Conservation (phyloP, 176 grass and related monocot genomes). For the Sorghum bicolor region Sorghum_bicolor_NCBIv3 NC_012877.2:3568001-3568500, state of each 20-base stretch:
- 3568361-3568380: too few species aligned
- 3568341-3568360: too few species aligned
- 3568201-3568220: not conserved
- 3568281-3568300: too few species aligned
- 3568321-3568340: too few species aligned
- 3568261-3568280: not conserved
- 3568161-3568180: not conserved
- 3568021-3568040: too few species aligned
- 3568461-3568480: too few species aligned
- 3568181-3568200: not conserved
- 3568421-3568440: too few species aligned
- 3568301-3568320: not conserved
- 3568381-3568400: too few species aligned
- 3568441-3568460: too few species aligned
- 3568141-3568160: not conserved
- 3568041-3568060: not conserved
- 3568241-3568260: not conserved
- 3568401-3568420: too few species aligned
- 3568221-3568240: not conserved
- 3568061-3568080: not conserved
- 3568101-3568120: not conserved
- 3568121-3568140: not conserved
- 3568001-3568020: too few species aligned
- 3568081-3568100: not conserved
- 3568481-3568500: too few species aligned